Percentiles rank a stretch among this genome's conserved stretches.
Evolutionary conservation across 2,329 filamentous ascomycete genomes (phyloP).

Genomic region (Torrubiellomyces zombiae): DNA sequence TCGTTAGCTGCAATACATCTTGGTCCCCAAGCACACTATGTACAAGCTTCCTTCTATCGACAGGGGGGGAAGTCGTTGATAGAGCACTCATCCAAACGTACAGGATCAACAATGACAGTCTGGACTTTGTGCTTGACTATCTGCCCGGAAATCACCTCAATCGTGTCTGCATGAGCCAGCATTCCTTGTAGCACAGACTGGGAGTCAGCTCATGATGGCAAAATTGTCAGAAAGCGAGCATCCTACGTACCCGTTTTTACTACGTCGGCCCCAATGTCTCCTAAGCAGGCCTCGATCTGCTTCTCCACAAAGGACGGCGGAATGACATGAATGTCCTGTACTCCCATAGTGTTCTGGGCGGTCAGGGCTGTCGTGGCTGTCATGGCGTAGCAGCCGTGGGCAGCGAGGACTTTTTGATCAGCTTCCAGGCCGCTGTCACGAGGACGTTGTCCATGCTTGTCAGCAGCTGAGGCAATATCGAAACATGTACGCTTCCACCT

Average conservation of each 20-base stretch:
- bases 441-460: not conserved
- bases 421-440: slow-evolving; percentile 88
- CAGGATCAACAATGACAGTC: slow-evolving; percentile 21
- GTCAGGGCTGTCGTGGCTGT: slow-evolving; percentile 90
- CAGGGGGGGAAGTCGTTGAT: not conserved
- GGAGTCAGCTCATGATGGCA: not conserved
- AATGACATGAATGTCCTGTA: slow-evolving; percentile 63
- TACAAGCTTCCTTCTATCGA: not conserved
- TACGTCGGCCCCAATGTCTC: slow-evolving; percentile 75
- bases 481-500: slow-evolving; percentile 1
- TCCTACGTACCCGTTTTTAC: slow-evolving; percentile 63
- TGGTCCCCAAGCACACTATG: no score
- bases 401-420: slow-evolving; percentile 85
- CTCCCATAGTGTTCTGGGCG: slow-evolving; percentile 83
- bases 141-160: slow-evolving; percentile 17
- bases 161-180: slow-evolving; percentile 20
- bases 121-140: slow-evolving; percentile 14
- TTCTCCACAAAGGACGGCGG: slow-evolving; percentile 65
- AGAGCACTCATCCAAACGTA: slow-evolving; percentile 8
- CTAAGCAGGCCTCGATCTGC: slow-evolving; percentile 71
- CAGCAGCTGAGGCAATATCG: not conserved
- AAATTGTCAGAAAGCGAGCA: not conserved
- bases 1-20: no score
- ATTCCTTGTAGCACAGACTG: slow-evolving; percentile 15
- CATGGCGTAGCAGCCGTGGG: slow-evolving; percentile 89